phyloP scores from a whole-genome alignment of 2,329 filamentous ascomycete genomes.

The Calonectria leucothoes region DNA sequence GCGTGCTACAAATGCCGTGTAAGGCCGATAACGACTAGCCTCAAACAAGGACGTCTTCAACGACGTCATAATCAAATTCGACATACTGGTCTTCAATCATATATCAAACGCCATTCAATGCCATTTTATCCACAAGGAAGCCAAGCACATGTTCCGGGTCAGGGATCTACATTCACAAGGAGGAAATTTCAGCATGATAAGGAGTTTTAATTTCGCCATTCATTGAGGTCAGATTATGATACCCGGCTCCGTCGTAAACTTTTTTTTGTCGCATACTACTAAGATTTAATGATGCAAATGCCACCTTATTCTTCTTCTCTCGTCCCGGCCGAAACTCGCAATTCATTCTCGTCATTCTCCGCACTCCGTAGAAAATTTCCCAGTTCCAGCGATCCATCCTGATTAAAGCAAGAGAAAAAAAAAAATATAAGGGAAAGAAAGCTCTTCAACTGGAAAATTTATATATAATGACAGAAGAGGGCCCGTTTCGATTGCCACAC shows the following conservation, averaged over 20 bases:
- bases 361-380: neutral
- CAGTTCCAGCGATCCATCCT: neutral
- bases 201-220: slow-evolving; percentile 39
- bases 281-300: slow-evolving; percentile 35
- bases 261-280: slow-evolving; percentile 25
- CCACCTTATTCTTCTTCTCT: slow-evolving; percentile 16
- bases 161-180: neutral
- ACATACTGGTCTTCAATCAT: neutral
- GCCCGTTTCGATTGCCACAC: neutral
- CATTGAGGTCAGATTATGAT: slow-evolving; percentile 44
- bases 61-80: neutral
- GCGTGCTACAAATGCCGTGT: slow-evolving; percentile 62
- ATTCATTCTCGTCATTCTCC: neutral
- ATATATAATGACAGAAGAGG: neutral
- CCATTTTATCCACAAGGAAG: neutral
- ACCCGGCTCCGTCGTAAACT: slow-evolving; percentile 42
- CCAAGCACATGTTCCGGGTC: neutral
- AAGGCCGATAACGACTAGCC: slow-evolving; percentile 13
- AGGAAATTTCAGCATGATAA: slow-evolving; percentile 28
- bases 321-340: neutral
- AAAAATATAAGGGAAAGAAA: neutral
- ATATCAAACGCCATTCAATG: neutral
- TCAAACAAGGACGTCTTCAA: neutral
- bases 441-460: neutral
- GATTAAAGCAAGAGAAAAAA: neutral